Conservation (phyloP, 306 rosid genomes). For the Acacia melanoxylon region DNA sequence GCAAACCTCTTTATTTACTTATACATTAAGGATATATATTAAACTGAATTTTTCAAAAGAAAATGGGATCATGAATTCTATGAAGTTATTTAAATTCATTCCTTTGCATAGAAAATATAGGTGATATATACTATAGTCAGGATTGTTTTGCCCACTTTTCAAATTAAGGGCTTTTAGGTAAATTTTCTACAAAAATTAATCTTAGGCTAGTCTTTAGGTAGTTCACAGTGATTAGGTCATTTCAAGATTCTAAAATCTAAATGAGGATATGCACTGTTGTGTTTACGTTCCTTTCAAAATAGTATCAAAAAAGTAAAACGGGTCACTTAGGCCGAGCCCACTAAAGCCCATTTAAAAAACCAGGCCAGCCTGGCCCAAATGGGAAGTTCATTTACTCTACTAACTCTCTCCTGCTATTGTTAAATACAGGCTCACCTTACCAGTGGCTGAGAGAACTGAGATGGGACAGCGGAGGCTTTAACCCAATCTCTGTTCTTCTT, state of each 20-base stretch:
- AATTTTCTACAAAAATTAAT: no score
- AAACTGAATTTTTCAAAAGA: not conserved
- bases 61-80: not conserved
- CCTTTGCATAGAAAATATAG: not conserved
- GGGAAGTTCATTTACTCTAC: not conserved
- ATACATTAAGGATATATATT: not conserved
- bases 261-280: no score
- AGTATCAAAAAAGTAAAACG: not conserved
- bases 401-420: not conserved
- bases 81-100: not conserved
- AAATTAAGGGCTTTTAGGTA: no score
- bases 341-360: not conserved
- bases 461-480: conserved; percentile 56
- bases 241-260: no score
- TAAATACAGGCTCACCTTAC: conserved; percentile 51
- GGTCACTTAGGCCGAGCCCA: not conserved
- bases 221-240: no score
- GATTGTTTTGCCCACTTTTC: no score
- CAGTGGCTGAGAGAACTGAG: conserved; percentile 56
- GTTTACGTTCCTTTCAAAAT: no score
- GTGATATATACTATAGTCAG: no score
- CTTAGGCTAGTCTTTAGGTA: no score
- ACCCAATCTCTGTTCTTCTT: conserved; percentile 55
- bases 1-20: no score
- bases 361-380: not conserved